These are phyloP conservation scores for Cryptococcus neoformans DNA, from an alignment of 1,284 basidiomycete genomes.

Conservation along the genomic window DNA sequence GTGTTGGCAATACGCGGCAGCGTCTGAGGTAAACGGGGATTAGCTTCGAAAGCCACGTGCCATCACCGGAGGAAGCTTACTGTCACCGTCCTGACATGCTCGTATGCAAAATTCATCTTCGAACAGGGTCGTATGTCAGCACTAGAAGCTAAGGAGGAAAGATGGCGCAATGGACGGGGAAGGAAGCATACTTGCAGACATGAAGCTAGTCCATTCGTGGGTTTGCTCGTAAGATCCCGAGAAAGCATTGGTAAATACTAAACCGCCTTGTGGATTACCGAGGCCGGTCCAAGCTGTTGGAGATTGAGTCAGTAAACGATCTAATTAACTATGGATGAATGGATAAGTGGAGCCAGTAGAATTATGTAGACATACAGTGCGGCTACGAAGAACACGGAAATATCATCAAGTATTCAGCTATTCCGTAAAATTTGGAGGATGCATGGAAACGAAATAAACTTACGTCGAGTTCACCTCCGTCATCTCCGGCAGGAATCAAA, in stretches of 20 bases:
- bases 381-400: slow-evolving; percentile 9
- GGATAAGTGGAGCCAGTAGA: too few species aligned
- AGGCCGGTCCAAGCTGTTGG: slow-evolving; percentile 32
- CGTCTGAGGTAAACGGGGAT: slow-evolving; percentile 25
- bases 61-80: not conserved
- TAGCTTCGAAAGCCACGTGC: too few species aligned
- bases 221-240: slow-evolving; percentile 48
- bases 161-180: not conserved
- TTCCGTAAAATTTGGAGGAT: not conserved
- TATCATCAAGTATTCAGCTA: not conserved
- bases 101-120: slow-evolving; percentile 65
- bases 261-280: slow-evolving; percentile 63
- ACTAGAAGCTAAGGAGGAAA: not conserved
- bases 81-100: slow-evolving; percentile 60
- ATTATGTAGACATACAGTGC: slow-evolving; percentile 16
- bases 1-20: slow-evolving; percentile 62
- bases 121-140: not conserved
- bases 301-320: slow-evolving; percentile 2
- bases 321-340: not conserved
- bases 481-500: slow-evolving; percentile 50
- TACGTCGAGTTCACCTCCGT: slow-evolving; percentile 52
- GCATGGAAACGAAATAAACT: slow-evolving; percentile 8
- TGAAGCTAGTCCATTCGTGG: slow-evolving; percentile 47
- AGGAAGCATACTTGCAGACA: slow-evolving; percentile 19
- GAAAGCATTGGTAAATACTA: slow-evolving; percentile 65